These are phyloP conservation scores for Ophiocordyceps camponoti-rufipedis DNA, from an alignment of 2,329 filamentous ascomycete genomes.

Conservation along the genomic window DNA sequence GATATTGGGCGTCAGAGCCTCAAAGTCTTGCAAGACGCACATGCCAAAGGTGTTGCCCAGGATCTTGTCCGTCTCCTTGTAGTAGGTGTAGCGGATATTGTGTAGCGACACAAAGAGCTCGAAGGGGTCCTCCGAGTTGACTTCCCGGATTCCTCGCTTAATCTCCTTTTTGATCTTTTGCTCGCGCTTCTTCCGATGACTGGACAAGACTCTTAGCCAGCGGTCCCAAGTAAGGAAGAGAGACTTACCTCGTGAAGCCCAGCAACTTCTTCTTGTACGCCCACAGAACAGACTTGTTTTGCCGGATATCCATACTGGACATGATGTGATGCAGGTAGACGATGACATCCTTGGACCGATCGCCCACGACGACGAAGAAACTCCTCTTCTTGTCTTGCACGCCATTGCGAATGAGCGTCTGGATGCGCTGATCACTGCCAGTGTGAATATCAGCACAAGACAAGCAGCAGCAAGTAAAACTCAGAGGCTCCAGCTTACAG, in stretches of 20 bases:
- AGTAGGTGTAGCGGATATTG: constrained; percentile 97
- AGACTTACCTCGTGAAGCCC: constrained; percentile 56
- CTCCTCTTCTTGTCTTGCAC: constrained; percentile 91
- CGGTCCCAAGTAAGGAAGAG: background rate
- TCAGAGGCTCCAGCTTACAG: constrained; percentile 18
- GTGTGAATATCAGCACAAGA: background rate
- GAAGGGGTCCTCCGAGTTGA: constrained; percentile 86
- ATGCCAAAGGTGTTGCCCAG: constrained; percentile 95
- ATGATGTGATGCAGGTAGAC: constrained; percentile 87
- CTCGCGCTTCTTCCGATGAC: constrained; percentile 95
- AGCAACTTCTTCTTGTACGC: constrained; percentile 97
- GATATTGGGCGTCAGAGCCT: constrained; percentile 92
- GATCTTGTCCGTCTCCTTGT: constrained; percentile 99
- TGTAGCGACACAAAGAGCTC: constrained; percentile 93
- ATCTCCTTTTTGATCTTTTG: constrained; percentile 97
- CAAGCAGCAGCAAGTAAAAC: background rate
- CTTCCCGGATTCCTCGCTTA: constrained; percentile 81
- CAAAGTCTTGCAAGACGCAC: constrained; percentile 96
- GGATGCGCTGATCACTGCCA: constrained; percentile 72
- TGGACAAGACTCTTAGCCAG: constrained; percentile 8
- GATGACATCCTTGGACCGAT: constrained; percentile 89
- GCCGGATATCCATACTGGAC: constrained; percentile 73
- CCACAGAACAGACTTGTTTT: constrained; percentile 87
- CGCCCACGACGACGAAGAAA: constrained; percentile 90
- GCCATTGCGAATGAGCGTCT: constrained; percentile 78